These are phyloP conservation scores for Cladosporium sp. DNA, from an alignment of 2,329 filamentous ascomycete species.

Conservation along the genomic window DNA sequence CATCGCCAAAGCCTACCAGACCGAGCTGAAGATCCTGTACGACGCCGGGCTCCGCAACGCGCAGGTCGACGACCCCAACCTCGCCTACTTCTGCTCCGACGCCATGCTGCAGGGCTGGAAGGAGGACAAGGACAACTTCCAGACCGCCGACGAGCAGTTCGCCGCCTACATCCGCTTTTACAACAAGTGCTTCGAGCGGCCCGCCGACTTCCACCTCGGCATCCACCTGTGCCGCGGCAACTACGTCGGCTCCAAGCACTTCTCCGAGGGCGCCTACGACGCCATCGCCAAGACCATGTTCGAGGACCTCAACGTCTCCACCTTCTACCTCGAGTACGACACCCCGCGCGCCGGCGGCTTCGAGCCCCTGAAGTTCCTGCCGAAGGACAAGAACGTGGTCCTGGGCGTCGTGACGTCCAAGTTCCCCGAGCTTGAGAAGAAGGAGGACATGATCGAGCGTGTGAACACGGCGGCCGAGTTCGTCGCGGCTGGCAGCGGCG, in stretches of 20 bases:
- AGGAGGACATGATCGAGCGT: conserved; percentile 42
- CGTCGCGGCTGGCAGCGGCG: conserved; percentile 59
- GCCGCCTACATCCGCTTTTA: conserved; percentile 72
- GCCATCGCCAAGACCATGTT: conserved; percentile 36
- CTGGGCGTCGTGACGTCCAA: conserved; percentile 43
- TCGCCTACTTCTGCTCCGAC: conserved; percentile 63
- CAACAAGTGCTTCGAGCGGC: conserved; percentile 58
- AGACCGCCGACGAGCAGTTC: conserved; percentile 63
- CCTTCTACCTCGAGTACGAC: conserved; percentile 38
- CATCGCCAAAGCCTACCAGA: conserved; percentile 42
- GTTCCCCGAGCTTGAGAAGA: conserved; percentile 40
- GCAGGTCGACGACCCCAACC: conserved; percentile 45
- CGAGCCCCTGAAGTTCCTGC: conserved; percentile 40
- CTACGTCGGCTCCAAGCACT: conserved; percentile 42
- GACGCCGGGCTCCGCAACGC: conserved; percentile 41
- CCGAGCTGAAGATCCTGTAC: conserved; percentile 42
- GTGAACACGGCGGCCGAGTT: conserved; percentile 53
- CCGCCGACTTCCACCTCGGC: conserved; percentile 66
- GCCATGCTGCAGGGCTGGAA: conserved; percentile 66
- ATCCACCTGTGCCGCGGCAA: conserved; percentile 63
- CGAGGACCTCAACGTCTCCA: conserved; percentile 29
- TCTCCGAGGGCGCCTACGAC: conserved; percentile 43
- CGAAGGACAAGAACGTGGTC: conserved; percentile 42
- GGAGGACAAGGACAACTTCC: conserved; percentile 60
- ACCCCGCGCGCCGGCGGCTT: conserved; percentile 44